These are phyloP conservation scores for Lagenidium sp. DNA, from an alignment of 352 stramenopile species.

Conservation along the genomic window DNA sequence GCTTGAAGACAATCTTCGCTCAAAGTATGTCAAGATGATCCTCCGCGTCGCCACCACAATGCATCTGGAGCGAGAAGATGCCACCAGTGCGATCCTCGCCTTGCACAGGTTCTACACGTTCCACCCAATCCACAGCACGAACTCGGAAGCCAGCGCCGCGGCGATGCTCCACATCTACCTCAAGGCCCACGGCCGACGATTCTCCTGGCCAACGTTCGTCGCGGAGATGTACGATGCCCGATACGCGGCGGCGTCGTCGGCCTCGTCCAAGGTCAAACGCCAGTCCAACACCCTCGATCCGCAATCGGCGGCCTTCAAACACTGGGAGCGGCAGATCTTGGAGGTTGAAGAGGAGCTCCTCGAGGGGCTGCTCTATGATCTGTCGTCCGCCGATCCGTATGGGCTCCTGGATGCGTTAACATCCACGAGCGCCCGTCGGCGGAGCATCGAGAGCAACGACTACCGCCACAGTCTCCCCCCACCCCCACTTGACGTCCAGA, in stretches of 20 bases:
- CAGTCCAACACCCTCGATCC: conserved; percentile 4
- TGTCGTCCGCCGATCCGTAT: conserved; percentile 65
- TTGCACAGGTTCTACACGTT: conserved; percentile 78
- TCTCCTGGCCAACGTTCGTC: conserved; percentile 55
- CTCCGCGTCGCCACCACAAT: conserved; percentile 52
- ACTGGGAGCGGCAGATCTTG: conserved; percentile 44
- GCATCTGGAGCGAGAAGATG: conserved; percentile 56
- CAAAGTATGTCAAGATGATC: conserved; percentile 58
- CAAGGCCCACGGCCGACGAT: conserved; percentile 54
- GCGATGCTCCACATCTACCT: conserved; percentile 70
- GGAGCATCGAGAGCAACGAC: not conserved
- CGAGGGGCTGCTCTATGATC: conserved; percentile 67
- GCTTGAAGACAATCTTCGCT: conserved; percentile 53
- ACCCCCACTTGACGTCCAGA: conserved; percentile 36
- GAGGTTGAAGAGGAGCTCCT: conserved; percentile 51
- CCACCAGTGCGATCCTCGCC: conserved; percentile 62
- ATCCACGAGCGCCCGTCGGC: conserved; percentile 24
- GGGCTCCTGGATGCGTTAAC: conserved; percentile 60
- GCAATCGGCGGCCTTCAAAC: conserved; percentile 38
- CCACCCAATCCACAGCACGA: conserved; percentile 47
- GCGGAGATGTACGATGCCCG: conserved; percentile 64
- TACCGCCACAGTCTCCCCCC: conserved; percentile 2
- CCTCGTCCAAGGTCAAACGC: conserved; percentile 1
- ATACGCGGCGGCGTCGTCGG: conserved; percentile 9
- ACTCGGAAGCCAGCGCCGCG: conserved; percentile 56